phyloP scores from a whole-genome alignment of 2,329 filamentous ascomycete genomes.

The Alternaria longipes region DNA sequence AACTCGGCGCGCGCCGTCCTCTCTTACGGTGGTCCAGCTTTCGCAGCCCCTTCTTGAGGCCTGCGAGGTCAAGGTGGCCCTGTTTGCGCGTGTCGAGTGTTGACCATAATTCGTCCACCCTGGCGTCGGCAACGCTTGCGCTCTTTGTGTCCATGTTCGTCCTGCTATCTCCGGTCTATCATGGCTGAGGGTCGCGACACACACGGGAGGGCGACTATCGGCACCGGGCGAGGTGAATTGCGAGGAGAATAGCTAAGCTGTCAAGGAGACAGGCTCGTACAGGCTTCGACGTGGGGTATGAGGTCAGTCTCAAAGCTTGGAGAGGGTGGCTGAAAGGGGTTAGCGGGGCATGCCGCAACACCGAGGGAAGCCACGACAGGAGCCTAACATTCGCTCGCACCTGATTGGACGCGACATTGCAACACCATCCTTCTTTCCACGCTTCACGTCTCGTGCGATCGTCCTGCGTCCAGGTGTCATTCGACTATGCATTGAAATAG shows the following conservation, averaged over 20 bases:
- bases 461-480: neutral
- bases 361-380: constrained; percentile 25
- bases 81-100: constrained; percentile 79
- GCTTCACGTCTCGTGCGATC: neutral
- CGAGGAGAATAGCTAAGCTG: constrained; percentile 32
- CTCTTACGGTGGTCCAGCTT: constrained; percentile 90
- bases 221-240: constrained; percentile 31
- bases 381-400: constrained; percentile 19
- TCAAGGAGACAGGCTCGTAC: constrained; percentile 24
- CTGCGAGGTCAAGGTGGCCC: constrained; percentile 84
- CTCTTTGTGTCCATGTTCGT: constrained; percentile 76
- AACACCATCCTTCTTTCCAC: neutral
- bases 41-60: constrained; percentile 81
- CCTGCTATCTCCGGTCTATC: constrained; percentile 51
- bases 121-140: constrained; percentile 79
- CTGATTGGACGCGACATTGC: constrained; percentile 26
- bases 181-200: constrained; percentile 47
- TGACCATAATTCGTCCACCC: constrained; percentile 85
- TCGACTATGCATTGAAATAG: neutral
- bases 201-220: constrained; percentile 30
- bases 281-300: constrained; percentile 39
- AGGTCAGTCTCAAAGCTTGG: constrained; percentile 38
- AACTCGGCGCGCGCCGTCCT: constrained; percentile 10
- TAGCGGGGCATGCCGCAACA: constrained; percentile 28
- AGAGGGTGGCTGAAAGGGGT: constrained; percentile 31